Evolutionary conservation across 2,329 filamentous ascomycete species (phyloP).

Genomic region (Curvularia sp.): DNA sequence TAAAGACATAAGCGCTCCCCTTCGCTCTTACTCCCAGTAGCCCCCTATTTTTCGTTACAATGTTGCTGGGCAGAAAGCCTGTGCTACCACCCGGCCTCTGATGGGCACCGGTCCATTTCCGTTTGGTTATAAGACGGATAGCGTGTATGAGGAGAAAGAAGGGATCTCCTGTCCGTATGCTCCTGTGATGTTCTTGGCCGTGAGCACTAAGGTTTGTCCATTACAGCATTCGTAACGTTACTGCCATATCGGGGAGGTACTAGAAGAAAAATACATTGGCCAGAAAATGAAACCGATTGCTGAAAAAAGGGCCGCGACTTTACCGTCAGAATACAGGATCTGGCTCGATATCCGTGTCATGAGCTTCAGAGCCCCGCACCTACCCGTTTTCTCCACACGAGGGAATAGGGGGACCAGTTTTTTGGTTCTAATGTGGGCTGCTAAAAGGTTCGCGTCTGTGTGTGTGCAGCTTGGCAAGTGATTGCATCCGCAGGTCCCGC

Average conservation of each 20-base stretch:
- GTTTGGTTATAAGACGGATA: background rate
- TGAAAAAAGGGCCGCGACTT: background rate
- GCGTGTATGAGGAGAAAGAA: background rate
- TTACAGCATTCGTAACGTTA: background rate
- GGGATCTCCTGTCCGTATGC: background rate
- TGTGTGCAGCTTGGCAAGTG: slow-evolving; percentile 2
- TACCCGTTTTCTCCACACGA: background rate
- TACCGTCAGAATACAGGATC: background rate
- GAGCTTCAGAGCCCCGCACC: background rate
- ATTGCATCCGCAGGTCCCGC: slow-evolving; percentile 1
- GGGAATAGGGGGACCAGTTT: background rate
- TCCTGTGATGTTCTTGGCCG: background rate
- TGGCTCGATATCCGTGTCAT: background rate
- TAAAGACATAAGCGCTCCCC: no score
- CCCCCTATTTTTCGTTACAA: background rate
- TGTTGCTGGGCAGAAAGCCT: background rate
- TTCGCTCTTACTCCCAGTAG: no score
- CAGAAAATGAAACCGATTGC: background rate
- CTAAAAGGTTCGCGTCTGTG: background rate
- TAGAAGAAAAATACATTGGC: background rate
- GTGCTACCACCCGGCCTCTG: background rate
- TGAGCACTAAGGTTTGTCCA: background rate
- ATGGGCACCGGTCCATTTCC: background rate
- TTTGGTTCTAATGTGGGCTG: background rate
- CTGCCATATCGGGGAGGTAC: background rate